phyloP scores from a whole-genome alignment of 1,284 basidiomycete genomes.

The Boletus smithii region DNA sequence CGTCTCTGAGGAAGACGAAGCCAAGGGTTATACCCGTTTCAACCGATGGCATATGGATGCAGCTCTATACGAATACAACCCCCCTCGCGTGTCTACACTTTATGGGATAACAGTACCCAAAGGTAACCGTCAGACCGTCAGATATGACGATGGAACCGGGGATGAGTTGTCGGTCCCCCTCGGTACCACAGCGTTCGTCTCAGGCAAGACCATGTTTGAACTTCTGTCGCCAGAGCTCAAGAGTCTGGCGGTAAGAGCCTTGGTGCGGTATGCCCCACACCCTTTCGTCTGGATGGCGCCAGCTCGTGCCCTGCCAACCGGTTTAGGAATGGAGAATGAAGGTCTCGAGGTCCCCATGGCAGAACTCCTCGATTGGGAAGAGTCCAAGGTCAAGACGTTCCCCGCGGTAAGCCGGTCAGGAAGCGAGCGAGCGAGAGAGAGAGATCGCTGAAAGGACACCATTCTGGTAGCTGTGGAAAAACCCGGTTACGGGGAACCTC shows the following conservation, averaged over 20 bases:
- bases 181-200: conserved; percentile 82
- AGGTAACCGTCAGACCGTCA: conserved; percentile 63
- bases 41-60: conserved; percentile 96
- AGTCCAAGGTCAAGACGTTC: conserved; percentile 60
- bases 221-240: conserved; percentile 72
- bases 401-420: conserved; percentile 52
- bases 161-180: conserved; percentile 81
- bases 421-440: not conserved
- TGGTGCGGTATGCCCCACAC: conserved; percentile 66
- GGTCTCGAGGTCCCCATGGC: conserved; percentile 55
- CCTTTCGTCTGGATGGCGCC: conserved; percentile 78
- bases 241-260: conserved; percentile 74
- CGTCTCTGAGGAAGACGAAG: conserved; percentile 77
- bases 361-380: conserved; percentile 65
- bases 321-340: conserved; percentile 68
- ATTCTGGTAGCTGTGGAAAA: conserved; percentile 67
- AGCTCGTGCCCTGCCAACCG: conserved; percentile 60
- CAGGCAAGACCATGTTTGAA: conserved; percentile 84
- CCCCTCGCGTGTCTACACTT: conserved; percentile 88
- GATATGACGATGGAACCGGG: conserved; percentile 88
- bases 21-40: conserved; percentile 75
- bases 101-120: conserved; percentile 77
- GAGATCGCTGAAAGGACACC: not conserved
- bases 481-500: conserved; percentile 65
- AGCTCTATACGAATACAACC: conserved; percentile 81